Conservation (phyloP, 2,329 filamentous ascomycete genomes). For the Cytospora piceae region DNA sequence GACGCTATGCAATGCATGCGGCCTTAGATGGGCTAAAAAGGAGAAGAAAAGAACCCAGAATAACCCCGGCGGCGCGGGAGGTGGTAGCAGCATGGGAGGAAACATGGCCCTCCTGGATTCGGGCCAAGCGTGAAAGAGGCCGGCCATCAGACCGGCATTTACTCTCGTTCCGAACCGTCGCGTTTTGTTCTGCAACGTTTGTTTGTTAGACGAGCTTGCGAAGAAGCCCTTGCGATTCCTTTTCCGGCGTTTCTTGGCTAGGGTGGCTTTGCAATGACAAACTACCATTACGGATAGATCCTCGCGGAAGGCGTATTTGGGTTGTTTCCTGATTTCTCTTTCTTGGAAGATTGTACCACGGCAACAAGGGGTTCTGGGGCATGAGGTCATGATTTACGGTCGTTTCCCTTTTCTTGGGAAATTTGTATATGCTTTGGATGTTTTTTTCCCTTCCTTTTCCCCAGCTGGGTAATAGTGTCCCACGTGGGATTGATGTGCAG, state of each 20-base stretch:
- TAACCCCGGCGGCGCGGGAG: slow-evolving; percentile 21
- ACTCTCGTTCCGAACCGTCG: background rate
- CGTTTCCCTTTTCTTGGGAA: background rate
- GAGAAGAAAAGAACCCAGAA: slow-evolving; percentile 68
- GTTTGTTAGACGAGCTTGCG: background rate
- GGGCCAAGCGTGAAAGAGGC: slow-evolving; percentile 17
- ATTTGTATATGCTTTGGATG: slow-evolving; percentile 5
- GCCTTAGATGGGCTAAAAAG: slow-evolving; percentile 75
- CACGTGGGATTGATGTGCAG: background rate
- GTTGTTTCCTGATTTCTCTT: background rate
- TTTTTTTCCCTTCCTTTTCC: background rate
- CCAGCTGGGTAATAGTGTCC: slow-evolving; percentile 6
- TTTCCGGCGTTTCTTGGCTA: slow-evolving; percentile 19
- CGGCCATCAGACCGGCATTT: background rate
- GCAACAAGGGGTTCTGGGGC: slow-evolving; percentile 1
- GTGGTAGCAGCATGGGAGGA: slow-evolving; percentile 16
- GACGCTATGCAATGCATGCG: slow-evolving; percentile 94
- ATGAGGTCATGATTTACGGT: slow-evolving; percentile 19
- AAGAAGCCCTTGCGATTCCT: slow-evolving; percentile 4
- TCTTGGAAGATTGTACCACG: background rate
- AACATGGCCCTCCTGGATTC: slow-evolving; percentile 20
- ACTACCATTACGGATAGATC: slow-evolving; percentile 26
- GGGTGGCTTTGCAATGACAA: slow-evolving; percentile 4
- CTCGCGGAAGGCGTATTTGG: slow-evolving; percentile 24
- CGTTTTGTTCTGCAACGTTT: background rate